A percentile compares a stretch with the other conserved stretches of the same genome.
Conservation (phyloP, 768 basidiomycete genomes). For the Strobilomyces dryophilus region DNA sequence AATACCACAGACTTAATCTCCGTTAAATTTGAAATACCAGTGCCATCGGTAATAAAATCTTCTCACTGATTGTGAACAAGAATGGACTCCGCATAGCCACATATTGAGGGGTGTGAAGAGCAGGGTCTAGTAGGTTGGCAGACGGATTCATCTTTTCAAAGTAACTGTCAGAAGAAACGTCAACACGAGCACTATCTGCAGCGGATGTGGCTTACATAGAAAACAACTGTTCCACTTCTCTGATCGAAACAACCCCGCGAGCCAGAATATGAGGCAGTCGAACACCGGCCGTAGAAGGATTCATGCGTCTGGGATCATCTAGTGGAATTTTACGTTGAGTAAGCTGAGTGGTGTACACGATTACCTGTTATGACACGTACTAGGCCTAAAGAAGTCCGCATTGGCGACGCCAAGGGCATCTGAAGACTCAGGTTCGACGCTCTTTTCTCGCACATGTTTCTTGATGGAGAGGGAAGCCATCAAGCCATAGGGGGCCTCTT, state of each 20-base stretch:
- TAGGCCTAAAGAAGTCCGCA: constrained; percentile 61
- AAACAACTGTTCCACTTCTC: constrained; percentile 70
- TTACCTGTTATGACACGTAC: constrained; percentile 34
- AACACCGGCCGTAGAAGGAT: constrained; percentile 39
- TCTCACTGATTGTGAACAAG: constrained; percentile 86
- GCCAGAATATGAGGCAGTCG: constrained; percentile 62
- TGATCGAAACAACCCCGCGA: constrained; percentile 55
- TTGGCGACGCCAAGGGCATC: constrained; percentile 63
- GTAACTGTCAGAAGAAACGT: constrained; percentile 42
- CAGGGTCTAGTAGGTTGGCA: constrained; percentile 73
- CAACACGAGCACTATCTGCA: background rate
- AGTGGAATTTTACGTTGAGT: background rate
- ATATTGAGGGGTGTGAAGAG: constrained; percentile 77
- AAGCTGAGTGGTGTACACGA: too few relatives aligned
- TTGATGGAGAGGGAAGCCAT: constrained; percentile 63
- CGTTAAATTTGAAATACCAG: constrained; percentile 4
- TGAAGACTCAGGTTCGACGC: constrained; percentile 42
- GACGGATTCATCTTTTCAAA: constrained; percentile 79
- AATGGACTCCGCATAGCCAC: constrained; percentile 85
- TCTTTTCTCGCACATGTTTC: constrained; percentile 37
- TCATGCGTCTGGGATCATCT: constrained; percentile 42
- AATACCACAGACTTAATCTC: constrained; percentile 70
- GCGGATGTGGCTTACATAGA: constrained; percentile 46
- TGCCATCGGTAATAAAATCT: constrained; percentile 32
- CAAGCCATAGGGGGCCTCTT: constrained; percentile 68